These are phyloP conservation scores for Trichoderma sp. DNA, from an alignment of 2,329 filamentous ascomycete genomes.

Conservation along the genomic window DNA sequence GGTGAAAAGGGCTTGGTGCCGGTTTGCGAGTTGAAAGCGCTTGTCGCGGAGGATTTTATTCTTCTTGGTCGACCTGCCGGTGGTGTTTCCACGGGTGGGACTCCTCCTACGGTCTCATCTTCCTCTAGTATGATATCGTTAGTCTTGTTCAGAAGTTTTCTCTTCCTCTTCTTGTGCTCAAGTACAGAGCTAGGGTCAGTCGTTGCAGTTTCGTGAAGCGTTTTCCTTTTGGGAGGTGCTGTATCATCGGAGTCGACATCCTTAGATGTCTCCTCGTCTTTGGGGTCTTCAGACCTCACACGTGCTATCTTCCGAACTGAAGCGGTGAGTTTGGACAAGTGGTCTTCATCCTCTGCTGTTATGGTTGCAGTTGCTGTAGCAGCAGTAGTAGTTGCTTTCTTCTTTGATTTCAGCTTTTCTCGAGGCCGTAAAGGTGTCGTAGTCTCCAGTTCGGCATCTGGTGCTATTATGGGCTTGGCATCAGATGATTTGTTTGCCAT, in stretches of 20 bases:
- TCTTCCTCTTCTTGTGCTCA: conserved; percentile 14
- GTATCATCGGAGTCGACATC: conserved; percentile 15
- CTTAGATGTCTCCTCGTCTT: background rate
- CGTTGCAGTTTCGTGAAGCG: background rate
- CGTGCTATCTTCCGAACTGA: background rate
- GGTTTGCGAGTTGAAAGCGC: conserved; percentile 48
- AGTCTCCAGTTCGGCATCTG: background rate
- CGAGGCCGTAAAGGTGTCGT: background rate
- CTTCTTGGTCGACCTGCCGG: conserved; percentile 21
- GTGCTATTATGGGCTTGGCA: conserved; percentile 29
- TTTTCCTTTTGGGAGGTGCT: conserved; percentile 19
- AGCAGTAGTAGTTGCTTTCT: background rate
- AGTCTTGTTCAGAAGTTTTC: conserved; percentile 10
- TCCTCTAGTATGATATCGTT: conserved; percentile 1
- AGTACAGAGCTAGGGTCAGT: background rate
- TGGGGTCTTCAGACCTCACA: background rate
- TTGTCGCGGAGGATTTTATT: conserved; percentile 40
- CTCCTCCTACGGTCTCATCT: background rate
- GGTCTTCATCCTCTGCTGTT: background rate
- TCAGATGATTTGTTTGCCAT: conserved; percentile 22
- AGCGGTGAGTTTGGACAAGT: background rate
- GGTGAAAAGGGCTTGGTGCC: conserved; percentile 64
- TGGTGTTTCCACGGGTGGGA: background rate
- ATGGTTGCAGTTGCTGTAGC: background rate
- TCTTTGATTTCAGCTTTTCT: background rate